Conservation (phyloP, 1,284 basidiomycete genomes). For the Neotropicomus parvogracilis region DNA sequence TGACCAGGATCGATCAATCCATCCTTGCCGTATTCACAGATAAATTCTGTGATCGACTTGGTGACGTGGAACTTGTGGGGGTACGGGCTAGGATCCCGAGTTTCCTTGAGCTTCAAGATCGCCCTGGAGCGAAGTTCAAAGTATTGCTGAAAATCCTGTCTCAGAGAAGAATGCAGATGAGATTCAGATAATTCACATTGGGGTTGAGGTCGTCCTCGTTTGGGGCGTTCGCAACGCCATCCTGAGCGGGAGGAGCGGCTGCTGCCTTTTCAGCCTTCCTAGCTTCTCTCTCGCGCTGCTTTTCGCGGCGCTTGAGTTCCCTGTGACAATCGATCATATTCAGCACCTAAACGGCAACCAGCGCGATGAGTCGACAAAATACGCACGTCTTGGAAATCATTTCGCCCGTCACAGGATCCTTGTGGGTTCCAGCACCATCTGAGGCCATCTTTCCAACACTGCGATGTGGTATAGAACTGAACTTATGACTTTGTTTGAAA, state of each 20-base stretch:
- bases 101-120: constrained; percentile 83
- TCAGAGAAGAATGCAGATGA: neutral
- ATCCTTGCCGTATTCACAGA: constrained; percentile 72
- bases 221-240: constrained; percentile 40
- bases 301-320: constrained; percentile 88
- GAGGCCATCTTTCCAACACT: constrained; percentile 46
- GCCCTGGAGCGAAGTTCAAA: constrained; percentile 89
- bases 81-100: constrained; percentile 89
- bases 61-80: constrained; percentile 98
- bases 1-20: constrained; percentile 65
- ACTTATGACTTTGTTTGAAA: neutral
- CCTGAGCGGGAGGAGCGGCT: constrained; percentile 36
- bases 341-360: constrained; percentile 4
- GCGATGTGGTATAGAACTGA: constrained; percentile 4
- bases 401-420: constrained; percentile 89
- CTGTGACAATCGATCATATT: constrained; percentile 45
- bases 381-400: constrained; percentile 92
- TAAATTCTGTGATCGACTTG: constrained; percentile 74
- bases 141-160: constrained; percentile 73
- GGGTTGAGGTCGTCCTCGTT: constrained; percentile 80
- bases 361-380: constrained; percentile 3
- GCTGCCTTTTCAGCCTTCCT: constrained; percentile 79
- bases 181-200: constrained; percentile 54
- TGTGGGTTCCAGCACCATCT: constrained; percentile 55
- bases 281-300: constrained; percentile 82